Evolutionary conservation across 2,329 filamentous ascomycete genomes (phyloP).

Genomic region (Paracoccidioides brasiliensis): DNA sequence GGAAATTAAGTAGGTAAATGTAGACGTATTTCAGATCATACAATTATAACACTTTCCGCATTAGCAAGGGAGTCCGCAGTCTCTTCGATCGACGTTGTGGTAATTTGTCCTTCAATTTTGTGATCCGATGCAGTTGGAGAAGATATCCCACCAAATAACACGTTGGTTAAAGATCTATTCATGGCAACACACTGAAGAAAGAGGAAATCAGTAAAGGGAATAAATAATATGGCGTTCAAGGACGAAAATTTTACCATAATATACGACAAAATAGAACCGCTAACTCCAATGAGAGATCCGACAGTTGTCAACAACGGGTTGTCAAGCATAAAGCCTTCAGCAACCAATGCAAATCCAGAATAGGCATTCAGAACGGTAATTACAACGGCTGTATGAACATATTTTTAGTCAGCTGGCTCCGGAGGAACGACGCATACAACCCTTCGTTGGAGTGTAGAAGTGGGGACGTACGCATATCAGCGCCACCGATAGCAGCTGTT

Average conservation of each 20-base stretch:
- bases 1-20: not conserved
- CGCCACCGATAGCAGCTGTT: constrained; percentile 78
- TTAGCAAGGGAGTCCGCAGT: constrained; percentile 62
- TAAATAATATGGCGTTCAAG: not conserved
- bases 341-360: constrained; percentile 78
- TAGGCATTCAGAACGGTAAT: constrained; percentile 87
- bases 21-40: constrained; percentile 49
- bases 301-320: constrained; percentile 76
- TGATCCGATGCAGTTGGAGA: constrained; percentile 52
- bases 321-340: constrained; percentile 83
- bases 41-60: constrained; percentile 75
- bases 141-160: constrained; percentile 71
- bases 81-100: constrained; percentile 66
- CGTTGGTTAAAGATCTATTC: constrained; percentile 82
- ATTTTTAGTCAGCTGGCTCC: constrained; percentile 9
- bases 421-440: not conserved
- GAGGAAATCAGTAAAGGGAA: not conserved
- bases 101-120: constrained; percentile 69
- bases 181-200: constrained; percentile 58
- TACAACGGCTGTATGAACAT: constrained; percentile 47
- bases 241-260: constrained; percentile 41
- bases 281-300: constrained; percentile 76
- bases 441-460: not conserved
- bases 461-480: constrained; percentile 58
- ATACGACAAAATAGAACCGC: constrained; percentile 77